Evolutionary conservation across 2,329 filamentous ascomycete species (phyloP).

Genomic region (Malbranchea cinnamomea): DNA sequence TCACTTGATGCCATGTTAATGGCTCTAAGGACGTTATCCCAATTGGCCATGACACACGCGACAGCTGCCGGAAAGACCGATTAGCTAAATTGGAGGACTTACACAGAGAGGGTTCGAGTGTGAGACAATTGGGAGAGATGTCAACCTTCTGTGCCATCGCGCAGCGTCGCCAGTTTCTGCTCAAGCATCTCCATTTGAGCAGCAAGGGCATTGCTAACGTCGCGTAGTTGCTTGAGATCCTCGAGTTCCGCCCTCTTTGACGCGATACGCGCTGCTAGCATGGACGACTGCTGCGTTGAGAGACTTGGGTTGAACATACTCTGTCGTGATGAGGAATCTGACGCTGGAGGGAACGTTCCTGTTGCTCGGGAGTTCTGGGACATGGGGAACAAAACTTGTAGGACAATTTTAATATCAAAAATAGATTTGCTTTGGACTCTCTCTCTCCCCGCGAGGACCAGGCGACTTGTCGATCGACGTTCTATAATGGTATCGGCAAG

Average conservation of each 20-base stretch:
- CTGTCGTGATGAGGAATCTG: slow-evolving; percentile 18
- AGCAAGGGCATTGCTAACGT: slow-evolving; percentile 45
- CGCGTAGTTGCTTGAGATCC: slow-evolving; percentile 45
- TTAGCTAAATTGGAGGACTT: background rate
- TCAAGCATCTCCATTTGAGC: slow-evolving; percentile 49
- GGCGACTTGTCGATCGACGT: too few relatives aligned
- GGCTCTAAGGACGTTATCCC: slow-evolving; percentile 49
- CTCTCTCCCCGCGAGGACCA: too few relatives aligned
- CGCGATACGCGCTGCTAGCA: slow-evolving; percentile 45
- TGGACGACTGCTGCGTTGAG: slow-evolving; percentile 37
- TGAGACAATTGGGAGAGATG: background rate
- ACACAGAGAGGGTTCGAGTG: background rate
- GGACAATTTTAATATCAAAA: background rate
- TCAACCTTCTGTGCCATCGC: slow-evolving; percentile 48
- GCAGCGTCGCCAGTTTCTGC: slow-evolving; percentile 44
- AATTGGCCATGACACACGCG: slow-evolving; percentile 51
- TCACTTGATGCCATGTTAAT: slow-evolving; percentile 51
- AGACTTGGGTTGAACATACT: slow-evolving; percentile 16
- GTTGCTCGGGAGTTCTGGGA: slow-evolving; percentile 23
- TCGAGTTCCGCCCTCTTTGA: slow-evolving; percentile 50
- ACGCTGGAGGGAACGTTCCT: slow-evolving; percentile 17
- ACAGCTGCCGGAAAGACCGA: slow-evolving; percentile 33
- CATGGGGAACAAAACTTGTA: slow-evolving; percentile 15
- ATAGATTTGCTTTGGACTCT: too few relatives aligned
- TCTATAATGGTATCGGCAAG: slow-evolving; percentile 4